Evolutionary conservation across 306 rosid species (phyloP).

Genomic region (Medicago truncatula): DNA sequence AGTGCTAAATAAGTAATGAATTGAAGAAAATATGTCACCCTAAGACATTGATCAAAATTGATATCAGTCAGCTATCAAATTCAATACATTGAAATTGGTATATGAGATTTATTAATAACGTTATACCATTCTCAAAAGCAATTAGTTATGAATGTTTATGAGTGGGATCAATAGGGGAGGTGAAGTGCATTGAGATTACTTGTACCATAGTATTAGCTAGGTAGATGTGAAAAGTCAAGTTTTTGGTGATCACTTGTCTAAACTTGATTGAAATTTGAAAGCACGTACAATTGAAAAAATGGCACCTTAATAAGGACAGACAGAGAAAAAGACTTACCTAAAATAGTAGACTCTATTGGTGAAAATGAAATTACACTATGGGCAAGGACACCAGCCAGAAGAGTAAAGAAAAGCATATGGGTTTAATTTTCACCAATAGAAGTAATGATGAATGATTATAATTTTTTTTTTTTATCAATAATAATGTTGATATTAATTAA

Average conservation of each 20-base stretch:
- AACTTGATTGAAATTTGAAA: neutral
- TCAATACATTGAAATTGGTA: neutral
- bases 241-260: neutral
- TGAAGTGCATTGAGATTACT: neutral
- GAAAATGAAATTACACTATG: neutral
- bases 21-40: neutral
- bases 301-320: neutral
- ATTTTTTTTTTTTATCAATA: too few relatives aligned
- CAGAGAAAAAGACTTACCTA: neutral
- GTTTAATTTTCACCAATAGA: too few relatives aligned
- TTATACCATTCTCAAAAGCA: too few relatives aligned
- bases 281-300: neutral
- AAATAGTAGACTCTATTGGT: neutral
- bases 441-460: too few relatives aligned
- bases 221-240: neutral
- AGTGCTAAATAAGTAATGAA: neutral
- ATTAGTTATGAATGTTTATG: neutral
- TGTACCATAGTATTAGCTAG: neutral
- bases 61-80: neutral
- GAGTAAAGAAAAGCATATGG: neutral
- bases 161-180: neutral
- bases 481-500: too few relatives aligned
- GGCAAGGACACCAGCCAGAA: neutral
- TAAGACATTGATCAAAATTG: neutral
- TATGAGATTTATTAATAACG: too few relatives aligned